phyloP scores from a whole-genome alignment of 495 filamentous ascomycete genomes.

The Neurospora terricola region DNA sequence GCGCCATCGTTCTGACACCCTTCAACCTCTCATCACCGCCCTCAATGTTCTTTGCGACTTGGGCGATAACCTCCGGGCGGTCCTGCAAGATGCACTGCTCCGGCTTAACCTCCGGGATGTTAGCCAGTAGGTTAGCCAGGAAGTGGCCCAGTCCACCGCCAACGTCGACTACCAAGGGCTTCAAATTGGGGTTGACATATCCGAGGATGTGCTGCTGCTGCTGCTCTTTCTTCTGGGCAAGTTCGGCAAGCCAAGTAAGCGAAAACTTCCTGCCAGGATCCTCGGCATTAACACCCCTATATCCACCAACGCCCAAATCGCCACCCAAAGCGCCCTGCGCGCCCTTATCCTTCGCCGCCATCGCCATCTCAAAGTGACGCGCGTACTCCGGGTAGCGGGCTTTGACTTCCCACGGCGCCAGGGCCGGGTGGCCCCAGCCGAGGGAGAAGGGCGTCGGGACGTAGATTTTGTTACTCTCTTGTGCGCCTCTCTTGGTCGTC shows the following conservation, averaged over 20 bases:
- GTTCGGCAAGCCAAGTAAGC: not conserved
- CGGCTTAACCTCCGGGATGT: conserved; percentile 16
- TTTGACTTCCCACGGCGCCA: conserved; percentile 23
- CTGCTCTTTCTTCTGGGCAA: conserved; percentile 5
- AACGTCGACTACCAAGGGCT: conserved; percentile 36
- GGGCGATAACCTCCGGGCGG: conserved; percentile 28
- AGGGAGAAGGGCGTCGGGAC: conserved; percentile 16
- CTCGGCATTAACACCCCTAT: not conserved
- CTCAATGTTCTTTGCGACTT: conserved; percentile 7
- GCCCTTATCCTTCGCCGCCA: conserved; percentile 12
- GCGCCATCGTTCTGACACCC: conserved; percentile 23
- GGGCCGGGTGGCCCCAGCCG: conserved; percentile 16
- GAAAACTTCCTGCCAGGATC: not conserved
- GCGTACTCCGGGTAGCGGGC: conserved; percentile 15
- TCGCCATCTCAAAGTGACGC: conserved; percentile 7
- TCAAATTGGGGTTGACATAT: not conserved
- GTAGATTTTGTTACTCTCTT: not conserved
- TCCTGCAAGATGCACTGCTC: conserved; percentile 38
- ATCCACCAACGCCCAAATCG: conserved; percentile 5
- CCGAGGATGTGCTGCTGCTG: not conserved
- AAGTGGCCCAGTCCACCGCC: conserved; percentile 41
- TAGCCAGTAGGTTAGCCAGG: conserved; percentile 24
- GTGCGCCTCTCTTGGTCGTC: not conserved
- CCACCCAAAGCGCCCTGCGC: conserved; percentile 6
- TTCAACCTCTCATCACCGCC: conserved; percentile 10